These are phyloP conservation scores for Wallacemonas collosoma DNA, from an alignment of 208 protist species.

Conservation along the genomic window DNA sequence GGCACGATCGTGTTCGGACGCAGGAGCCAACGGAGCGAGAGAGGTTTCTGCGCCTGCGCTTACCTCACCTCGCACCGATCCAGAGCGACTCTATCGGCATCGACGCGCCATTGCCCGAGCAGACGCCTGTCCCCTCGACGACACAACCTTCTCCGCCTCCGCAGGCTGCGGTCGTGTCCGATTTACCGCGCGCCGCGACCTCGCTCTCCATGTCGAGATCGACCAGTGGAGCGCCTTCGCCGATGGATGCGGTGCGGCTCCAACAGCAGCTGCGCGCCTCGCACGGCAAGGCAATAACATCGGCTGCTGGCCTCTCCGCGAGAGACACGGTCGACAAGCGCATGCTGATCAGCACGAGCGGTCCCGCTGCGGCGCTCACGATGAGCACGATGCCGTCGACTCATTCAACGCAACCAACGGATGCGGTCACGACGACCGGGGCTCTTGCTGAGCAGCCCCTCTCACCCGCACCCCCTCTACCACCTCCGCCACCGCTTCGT, in stretches of 20 bases:
- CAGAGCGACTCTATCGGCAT: not conserved
- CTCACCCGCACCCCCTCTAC: not conserved
- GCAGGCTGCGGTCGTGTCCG: conserved; percentile 5
- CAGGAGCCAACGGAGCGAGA: conserved; percentile 25
- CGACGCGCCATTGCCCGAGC: not conserved
- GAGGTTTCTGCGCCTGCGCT: conserved; percentile 27
- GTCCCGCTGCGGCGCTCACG: too few relatives aligned
- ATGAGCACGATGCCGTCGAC: too few relatives aligned
- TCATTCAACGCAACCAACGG: too few relatives aligned
- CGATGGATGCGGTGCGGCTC: conserved; percentile 15
- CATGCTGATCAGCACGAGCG: too few relatives aligned
- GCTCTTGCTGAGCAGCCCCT: not conserved
- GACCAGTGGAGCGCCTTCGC: not conserved
- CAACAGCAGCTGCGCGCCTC: conserved; percentile 20
- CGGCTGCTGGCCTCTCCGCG: not conserved
- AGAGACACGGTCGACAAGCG: not conserved
- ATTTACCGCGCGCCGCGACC: too few relatives aligned
- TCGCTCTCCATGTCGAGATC: not conserved
- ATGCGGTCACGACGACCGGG: too few relatives aligned
- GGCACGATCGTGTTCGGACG: conserved; percentile 20
- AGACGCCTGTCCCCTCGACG: not conserved
- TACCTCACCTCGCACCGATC: conserved; percentile 20
- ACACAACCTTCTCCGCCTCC: conserved; percentile 11
- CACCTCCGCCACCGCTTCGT: not conserved
- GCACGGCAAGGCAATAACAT: not conserved